Percentiles rank a stretch among this genome's conserved stretches.
Conservation (phyloP, 2,329 filamentous ascomycete species). For the Fusarium coicis region DNA sequence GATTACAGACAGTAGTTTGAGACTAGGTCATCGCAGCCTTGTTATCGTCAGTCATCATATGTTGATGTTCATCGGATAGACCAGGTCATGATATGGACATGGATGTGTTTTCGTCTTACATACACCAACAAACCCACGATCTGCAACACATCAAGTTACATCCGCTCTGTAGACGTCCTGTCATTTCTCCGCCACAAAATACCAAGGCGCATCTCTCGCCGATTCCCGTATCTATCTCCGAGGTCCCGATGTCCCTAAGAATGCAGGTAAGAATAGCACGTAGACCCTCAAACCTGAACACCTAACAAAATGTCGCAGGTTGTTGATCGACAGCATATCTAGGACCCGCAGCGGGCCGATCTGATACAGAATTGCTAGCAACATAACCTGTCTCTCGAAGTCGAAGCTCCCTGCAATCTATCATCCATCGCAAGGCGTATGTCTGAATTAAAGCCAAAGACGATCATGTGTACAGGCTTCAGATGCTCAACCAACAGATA, state of each 20-base stretch:
- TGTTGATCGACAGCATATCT: conserved; percentile 34
- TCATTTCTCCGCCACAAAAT: conserved; percentile 9
- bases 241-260: not conserved
- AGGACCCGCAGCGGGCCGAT: conserved; percentile 38
- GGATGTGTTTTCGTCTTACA: conserved; percentile 9
- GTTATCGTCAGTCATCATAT: conserved; percentile 14
- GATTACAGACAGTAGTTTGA: conserved; percentile 27
- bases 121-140: conserved; percentile 23
- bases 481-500: conserved; percentile 19
- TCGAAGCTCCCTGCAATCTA: conserved; percentile 15
- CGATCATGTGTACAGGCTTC: not conserved
- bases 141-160: conserved; percentile 24
- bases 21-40: conserved; percentile 3
- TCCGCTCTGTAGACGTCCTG: conserved; percentile 13
- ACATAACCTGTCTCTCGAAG: conserved; percentile 3
- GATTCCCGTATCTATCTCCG: conserved; percentile 16
- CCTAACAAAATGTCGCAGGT: conserved; percentile 31
- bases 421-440: conserved; percentile 9
- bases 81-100: conserved; percentile 10
- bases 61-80: conserved; percentile 1
- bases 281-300: conserved; percentile 18
- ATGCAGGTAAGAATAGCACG: not conserved
- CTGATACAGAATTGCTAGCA: conserved; percentile 30
- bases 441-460: conserved; percentile 11
- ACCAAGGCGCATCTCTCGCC: not conserved